A percentile compares a stretch with the other conserved stretches of the same genome.
Conservation (phyloP, 2,329 filamentous ascomycete genomes). For the Coniella lustricola region DNA sequence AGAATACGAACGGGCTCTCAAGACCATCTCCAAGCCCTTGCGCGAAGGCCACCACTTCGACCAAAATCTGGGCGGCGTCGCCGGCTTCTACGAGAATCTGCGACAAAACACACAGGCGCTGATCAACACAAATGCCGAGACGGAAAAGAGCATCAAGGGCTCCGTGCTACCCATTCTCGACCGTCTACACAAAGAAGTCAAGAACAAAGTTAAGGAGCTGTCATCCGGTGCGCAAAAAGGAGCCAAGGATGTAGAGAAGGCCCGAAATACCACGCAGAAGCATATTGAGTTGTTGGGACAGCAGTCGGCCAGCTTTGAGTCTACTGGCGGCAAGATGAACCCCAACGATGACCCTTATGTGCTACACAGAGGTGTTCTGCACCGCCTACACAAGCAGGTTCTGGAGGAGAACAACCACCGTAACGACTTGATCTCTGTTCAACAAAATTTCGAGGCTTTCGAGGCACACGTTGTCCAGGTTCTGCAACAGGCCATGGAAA, state of each 20-base stretch:
- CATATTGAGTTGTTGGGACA: conserved; percentile 91
- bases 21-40: conserved; percentile 82
- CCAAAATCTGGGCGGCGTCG: conserved; percentile 76
- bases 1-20: conserved; percentile 91
- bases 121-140: conserved; percentile 83
- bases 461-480: conserved; percentile 80
- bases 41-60: conserved; percentile 92
- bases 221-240: conserved; percentile 72
- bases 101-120: conserved; percentile 86
- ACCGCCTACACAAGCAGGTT: conserved; percentile 85
- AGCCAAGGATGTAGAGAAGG: conserved; percentile 87
- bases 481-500: conserved; percentile 72
- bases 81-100: conserved; percentile 90
- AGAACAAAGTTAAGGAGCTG: conserved; percentile 90
- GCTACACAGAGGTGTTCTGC: conserved; percentile 69
- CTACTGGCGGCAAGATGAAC: conserved; percentile 62
- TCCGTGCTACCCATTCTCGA: conserved; percentile 83
- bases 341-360: conserved; percentile 82
- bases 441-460: conserved; percentile 81
- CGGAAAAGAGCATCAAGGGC: conserved; percentile 82
- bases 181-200: conserved; percentile 90
- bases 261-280: conserved; percentile 80
- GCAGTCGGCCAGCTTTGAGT: conserved; percentile 73
- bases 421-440: conserved; percentile 85
- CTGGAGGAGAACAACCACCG: conserved; percentile 93